A percentile compares a stretch with the other conserved stretches of the same genome.
Conservation (phyloP, 345 rosid genomes). For the Hibiscus trionum region DNA sequence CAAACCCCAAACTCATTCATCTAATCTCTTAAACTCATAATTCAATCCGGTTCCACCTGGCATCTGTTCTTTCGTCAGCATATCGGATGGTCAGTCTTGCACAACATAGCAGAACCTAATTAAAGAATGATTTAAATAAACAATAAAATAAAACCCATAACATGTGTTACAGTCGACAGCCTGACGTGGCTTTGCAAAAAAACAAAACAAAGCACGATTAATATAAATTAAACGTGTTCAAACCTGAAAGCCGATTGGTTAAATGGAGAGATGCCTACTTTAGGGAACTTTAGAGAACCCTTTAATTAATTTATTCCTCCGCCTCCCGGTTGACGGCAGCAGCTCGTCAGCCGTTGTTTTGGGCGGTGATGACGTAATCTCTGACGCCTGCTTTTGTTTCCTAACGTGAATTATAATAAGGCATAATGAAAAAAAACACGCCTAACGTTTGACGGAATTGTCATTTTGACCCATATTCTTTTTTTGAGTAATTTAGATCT, state of each 20-base stretch:
- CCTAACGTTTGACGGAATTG: too few species aligned
- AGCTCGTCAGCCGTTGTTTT: background rate
- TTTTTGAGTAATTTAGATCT: too few species aligned
- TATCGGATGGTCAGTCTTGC: background rate
- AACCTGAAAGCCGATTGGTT: background rate
- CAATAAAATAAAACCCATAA: background rate
- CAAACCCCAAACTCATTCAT: background rate
- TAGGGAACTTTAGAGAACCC: background rate
- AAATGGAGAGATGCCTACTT: background rate
- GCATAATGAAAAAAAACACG: too few species aligned
- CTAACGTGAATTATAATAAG: too few species aligned
- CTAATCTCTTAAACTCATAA: background rate
- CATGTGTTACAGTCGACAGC: constrained; percentile 7
- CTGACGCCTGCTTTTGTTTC: background rate
- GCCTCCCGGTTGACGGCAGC: background rate
- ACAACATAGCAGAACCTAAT: constrained; percentile 4
- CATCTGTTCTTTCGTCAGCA: background rate
- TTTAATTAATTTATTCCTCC: background rate
- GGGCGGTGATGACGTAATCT: background rate
- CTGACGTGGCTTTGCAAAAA: constrained; percentile 8
- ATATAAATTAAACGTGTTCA: background rate
- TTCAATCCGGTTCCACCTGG: background rate
- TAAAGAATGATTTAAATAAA: too few species aligned
- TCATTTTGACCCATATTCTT: too few species aligned
- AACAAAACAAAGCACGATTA: background rate